These are phyloP conservation scores for Fusarium burgessii DNA, from an alignment of 2,329 filamentous ascomycete species.

Conservation along the genomic window DNA sequence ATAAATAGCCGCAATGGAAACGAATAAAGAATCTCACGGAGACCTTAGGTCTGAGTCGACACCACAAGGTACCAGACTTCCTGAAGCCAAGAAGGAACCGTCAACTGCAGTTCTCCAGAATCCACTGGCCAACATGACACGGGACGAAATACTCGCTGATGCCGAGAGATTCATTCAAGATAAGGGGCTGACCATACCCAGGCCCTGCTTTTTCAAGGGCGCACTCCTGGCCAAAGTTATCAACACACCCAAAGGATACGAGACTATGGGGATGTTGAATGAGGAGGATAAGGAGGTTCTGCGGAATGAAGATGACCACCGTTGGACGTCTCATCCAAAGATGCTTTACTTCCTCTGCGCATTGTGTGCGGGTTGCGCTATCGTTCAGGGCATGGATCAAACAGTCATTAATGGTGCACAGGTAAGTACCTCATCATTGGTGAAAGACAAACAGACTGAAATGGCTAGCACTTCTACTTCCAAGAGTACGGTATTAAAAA, in stretches of 20 bases:
- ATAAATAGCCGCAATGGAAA: neutral
- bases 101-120: constrained; percentile 35
- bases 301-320: constrained; percentile 64
- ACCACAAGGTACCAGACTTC: neutral
- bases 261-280: constrained; percentile 45
- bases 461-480: constrained; percentile 51
- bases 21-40: neutral
- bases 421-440: constrained; percentile 16
- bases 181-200: constrained; percentile 48
- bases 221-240: constrained; percentile 51
- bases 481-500: constrained; percentile 51
- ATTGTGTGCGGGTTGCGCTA: constrained; percentile 55
- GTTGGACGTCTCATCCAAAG: constrained; percentile 63
- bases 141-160: constrained; percentile 36
- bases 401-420: constrained; percentile 69
- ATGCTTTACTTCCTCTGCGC: constrained; percentile 52
- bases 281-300: constrained; percentile 49
- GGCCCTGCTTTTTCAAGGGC: constrained; percentile 54
- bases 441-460: neutral
- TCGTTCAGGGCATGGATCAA: constrained; percentile 73
- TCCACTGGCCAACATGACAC: constrained; percentile 33
- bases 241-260: constrained; percentile 34
- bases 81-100: neutral
- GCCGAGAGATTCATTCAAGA: constrained; percentile 39
- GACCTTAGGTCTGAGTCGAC: neutral